Evolutionary conservation across 1,284 basidiomycete species (phyloP).

Genomic region (Bondarzewia mesenterica): DNA sequence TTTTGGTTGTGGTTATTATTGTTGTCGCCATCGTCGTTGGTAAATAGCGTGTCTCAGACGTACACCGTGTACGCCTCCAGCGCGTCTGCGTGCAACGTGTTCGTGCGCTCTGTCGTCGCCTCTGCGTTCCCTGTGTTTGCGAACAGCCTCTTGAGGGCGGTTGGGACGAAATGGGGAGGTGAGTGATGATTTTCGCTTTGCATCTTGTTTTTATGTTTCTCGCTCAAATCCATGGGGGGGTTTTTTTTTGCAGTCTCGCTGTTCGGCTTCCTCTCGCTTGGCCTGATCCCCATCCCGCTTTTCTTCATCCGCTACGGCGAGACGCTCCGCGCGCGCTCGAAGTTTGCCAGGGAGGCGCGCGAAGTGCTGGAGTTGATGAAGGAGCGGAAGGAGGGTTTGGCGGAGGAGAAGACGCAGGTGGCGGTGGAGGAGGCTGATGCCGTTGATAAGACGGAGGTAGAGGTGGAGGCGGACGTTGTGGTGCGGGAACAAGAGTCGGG

Average conservation of each 20-base stretch:
- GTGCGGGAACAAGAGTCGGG: too few species aligned
- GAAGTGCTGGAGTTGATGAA: conserved; percentile 13
- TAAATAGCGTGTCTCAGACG: conserved; percentile 14
- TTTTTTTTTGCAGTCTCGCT: too few species aligned
- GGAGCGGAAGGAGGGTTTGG: not conserved
- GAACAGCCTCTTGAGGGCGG: conserved; percentile 14
- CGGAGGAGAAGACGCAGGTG: not conserved
- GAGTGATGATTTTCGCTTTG: conserved; percentile 2
- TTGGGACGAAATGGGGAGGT: conserved; percentile 23
- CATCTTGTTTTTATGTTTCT: too few species aligned
- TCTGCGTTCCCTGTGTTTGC: conserved; percentile 20
- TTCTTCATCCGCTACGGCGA: conserved; percentile 20
- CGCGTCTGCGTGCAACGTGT: conserved; percentile 17
- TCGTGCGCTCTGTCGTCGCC: conserved; percentile 18
- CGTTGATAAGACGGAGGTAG: not conserved
- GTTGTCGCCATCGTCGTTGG: too few species aligned
- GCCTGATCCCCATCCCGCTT: conserved; percentile 20
- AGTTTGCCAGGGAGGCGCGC: conserved; percentile 16
- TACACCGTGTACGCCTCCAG: conserved; percentile 21
- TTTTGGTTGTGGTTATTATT: too few species aligned
- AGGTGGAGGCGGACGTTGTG: too few species aligned
- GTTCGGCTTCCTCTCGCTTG: conserved; percentile 20
- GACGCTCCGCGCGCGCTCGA: conserved; percentile 17
- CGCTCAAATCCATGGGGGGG: too few species aligned
- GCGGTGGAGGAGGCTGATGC: not conserved